phyloP scores from a whole-genome alignment of 2,329 filamentous ascomycete species.

The Monosporascus sp. region DNA sequence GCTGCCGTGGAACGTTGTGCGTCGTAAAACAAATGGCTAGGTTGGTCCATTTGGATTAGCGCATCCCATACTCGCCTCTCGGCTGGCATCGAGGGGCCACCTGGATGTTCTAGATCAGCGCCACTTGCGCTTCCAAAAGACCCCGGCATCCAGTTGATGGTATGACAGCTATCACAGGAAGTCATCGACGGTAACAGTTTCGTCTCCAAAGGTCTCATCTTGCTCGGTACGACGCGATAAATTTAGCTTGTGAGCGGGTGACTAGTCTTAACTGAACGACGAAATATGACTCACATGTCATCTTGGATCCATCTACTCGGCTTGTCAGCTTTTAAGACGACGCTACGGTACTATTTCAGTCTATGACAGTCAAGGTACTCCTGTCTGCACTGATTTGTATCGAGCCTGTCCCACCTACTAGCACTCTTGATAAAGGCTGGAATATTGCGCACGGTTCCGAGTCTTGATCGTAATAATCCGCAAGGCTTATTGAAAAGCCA shows the following conservation, averaged over 20 bases:
- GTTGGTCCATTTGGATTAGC: neutral
- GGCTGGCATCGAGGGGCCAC: conserved; percentile 4
- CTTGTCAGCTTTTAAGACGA: conserved; percentile 6
- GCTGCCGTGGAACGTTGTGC: conserved; percentile 2
- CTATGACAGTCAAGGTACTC: conserved; percentile 2
- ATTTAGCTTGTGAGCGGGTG: no score
- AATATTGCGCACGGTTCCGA: neutral
- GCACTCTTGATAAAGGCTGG: neutral
- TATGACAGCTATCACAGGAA: no score
- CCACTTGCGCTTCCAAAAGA: no score
- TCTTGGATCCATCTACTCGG: conserved; percentile 6
- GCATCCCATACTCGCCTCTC: conserved; percentile 2
- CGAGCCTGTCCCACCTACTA: neutral
- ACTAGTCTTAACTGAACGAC: no score
- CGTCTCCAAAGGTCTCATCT: no score
- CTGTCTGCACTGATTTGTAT: neutral
- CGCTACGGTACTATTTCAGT: conserved; percentile 1
- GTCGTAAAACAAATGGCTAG: conserved; percentile 6
- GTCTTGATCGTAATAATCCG: neutral
- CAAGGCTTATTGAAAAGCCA: neutral
- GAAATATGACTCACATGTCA: neutral
- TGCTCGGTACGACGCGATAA: no score
- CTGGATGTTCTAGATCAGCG: neutral
- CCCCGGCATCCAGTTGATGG: no score
- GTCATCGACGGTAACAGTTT: no score